Evolutionary conservation across 2,329 filamentous ascomycete species (phyloP), one percentile per base, ranked within the genome.

Genomic region (Claviceps lovelessii): DNA sequence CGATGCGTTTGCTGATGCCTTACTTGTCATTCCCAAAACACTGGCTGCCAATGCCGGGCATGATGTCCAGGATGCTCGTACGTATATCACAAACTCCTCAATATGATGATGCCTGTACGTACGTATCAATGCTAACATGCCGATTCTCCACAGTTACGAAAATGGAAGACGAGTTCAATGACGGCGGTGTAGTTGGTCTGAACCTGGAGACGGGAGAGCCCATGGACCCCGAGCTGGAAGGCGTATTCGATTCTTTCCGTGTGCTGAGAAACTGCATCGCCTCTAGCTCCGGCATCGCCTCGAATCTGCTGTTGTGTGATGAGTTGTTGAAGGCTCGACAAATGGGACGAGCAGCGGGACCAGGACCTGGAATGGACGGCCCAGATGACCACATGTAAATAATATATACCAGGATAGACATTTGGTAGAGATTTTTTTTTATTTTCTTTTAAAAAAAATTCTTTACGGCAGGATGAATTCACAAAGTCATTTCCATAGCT

Each of bases 281-380:
- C 3, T 96, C 90, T 39, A 93, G 90, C 70, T 86, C 91, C 31
- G 89, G 93, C 59, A 98, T 98, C 65, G 91, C 93, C 6, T 91
- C 88, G 10, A 98, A 98, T 73, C 76, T 98, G 60, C 76, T 98
- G 61, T 79, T 98, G 51, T 98, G 93, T 66, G 93, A 98, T 66
- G 93, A 98, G 77, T 79, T 98, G 76, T 77, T 98, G 64, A 98
- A 98, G 79, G 93, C 93, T 58, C 81, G 93, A 68, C 91, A 98
- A 76, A 98, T 98, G 93, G 85, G 79, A 51, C 75, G 81, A 65
- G 72, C 76, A 70, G 77, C 72, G 44, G 80, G 79, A 28, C 81
- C 81, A 2, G 81, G 81, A 7, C 79, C 80, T 4, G 81, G 80
- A 57, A 83, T 83, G 78, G 81, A 84, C 61, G 80, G 77, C 17